A percentile compares a stretch with the other conserved stretches of the same genome.
Conservation (phyloP, 805 yeast genomes). For the Yamadazyma paraphyllophila region DNA sequence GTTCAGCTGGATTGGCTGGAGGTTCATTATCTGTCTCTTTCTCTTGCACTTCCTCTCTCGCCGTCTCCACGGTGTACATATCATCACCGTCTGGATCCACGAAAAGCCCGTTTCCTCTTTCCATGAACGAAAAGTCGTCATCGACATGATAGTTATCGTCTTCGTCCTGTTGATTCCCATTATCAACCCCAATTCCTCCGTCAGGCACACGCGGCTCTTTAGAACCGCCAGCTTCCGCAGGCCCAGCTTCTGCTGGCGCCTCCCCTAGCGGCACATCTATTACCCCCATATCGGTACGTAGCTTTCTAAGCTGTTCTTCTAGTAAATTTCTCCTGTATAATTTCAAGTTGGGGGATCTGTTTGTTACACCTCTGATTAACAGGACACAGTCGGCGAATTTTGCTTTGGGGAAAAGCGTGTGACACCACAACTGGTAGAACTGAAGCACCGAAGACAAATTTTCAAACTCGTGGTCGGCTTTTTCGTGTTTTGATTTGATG, state of each 20-base stretch:
- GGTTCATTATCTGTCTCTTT: not conserved
- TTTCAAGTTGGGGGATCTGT: constrained; percentile 35
- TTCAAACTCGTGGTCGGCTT: constrained; percentile 31
- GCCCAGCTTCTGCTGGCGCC: not conserved
- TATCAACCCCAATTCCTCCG: not conserved
- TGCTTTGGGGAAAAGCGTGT: constrained; percentile 71
- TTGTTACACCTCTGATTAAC: constrained; percentile 51
- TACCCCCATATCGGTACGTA: constrained; percentile 29
- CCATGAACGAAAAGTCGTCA: constrained; percentile 34
- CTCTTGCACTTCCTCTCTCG: not conserved
- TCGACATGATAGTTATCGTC: constrained; percentile 20
- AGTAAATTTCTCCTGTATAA: constrained; percentile 29
- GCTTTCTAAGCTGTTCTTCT: constrained; percentile 26
- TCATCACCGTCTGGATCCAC: constrained; percentile 27
- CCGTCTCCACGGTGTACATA: constrained; percentile 6
- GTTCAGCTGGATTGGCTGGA: not conserved
- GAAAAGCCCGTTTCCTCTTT: constrained; percentile 24
- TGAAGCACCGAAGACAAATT: constrained; percentile 36
- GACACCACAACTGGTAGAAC: constrained; percentile 48
- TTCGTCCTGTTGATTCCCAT: not conserved
- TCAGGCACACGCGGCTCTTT: not conserved
- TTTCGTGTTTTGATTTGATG: constrained; percentile 16
- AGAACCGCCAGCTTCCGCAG: not conserved
- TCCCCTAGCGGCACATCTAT: constrained; percentile 26
- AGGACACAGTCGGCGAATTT: constrained; percentile 67